These are phyloP conservation scores for Saccharum spontaneum DNA, from an alignment of 176 grass and related monocot species.

Conservation along the genomic window DNA sequence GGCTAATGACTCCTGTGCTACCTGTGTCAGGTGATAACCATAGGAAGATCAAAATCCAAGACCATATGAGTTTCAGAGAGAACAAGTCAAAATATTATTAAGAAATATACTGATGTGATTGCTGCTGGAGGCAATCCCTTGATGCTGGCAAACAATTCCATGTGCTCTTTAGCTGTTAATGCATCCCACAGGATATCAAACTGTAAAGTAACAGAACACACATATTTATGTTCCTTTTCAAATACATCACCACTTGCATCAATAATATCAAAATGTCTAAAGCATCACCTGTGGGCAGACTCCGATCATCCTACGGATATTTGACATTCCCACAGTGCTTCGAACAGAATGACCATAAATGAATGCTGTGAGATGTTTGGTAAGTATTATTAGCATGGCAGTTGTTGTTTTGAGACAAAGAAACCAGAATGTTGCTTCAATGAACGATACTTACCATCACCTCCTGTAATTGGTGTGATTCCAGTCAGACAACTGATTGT, in stretches of 20 bases:
- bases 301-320: conserved; percentile 93
- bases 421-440: background rate
- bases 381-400: conserved; percentile 30
- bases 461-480: conserved; percentile 88
- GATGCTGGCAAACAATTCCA: conserved; percentile 92
- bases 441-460: conserved; percentile 66
- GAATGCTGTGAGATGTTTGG: conserved; percentile 53
- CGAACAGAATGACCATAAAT: conserved; percentile 89
- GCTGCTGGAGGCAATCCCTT: conserved; percentile 76
- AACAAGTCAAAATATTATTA: conserved; percentile 1
- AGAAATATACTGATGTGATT: conserved; percentile 70
- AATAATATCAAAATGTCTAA: conserved; percentile 7
- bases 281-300: conserved; percentile 86
- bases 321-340: conserved; percentile 78
- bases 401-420: background rate
- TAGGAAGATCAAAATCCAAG: conserved; percentile 21
- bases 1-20: conserved; percentile 73
- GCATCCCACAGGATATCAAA: conserved; percentile 98
- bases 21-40: conserved; percentile 43
- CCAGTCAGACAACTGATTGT: conserved; percentile 91
- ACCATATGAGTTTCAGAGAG: conserved; percentile 17
- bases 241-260: background rate
- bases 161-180: conserved; percentile 83
- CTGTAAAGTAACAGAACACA: conserved; percentile 44
- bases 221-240: background rate